Evolutionary conservation across 352 stramenopile species (phyloP).

Genomic region (Globisporangium radiosum): DNA sequence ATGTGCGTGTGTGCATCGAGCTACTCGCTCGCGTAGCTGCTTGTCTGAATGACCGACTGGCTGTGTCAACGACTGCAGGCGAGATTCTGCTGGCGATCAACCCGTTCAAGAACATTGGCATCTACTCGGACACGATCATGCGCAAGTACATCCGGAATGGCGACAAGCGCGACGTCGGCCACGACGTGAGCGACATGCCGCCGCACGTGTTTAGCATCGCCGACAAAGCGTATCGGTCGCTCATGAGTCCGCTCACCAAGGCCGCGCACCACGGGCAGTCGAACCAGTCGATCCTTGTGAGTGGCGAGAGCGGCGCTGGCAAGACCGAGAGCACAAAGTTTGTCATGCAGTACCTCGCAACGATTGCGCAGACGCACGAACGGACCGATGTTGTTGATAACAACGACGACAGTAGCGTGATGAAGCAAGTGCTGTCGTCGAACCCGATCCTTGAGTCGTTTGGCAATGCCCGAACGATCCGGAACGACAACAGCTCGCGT

Average conservation of each 20-base stretch:
- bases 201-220: slow-evolving; percentile 91
- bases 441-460: slow-evolving; percentile 99
- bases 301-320: slow-evolving; percentile 89
- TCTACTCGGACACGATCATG: slow-evolving; percentile 84
- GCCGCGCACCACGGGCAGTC: slow-evolving; percentile 22
- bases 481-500: slow-evolving; percentile 95
- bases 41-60: too few relatives aligned
- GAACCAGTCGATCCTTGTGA: slow-evolving; percentile 92
- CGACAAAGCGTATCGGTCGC: slow-evolving; percentile 81
- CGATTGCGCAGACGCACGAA: slow-evolving; percentile 62
- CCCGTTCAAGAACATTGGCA: slow-evolving; percentile 83
- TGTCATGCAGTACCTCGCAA: slow-evolving; percentile 93
- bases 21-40: too few relatives aligned
- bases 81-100: slow-evolving; percentile 86
- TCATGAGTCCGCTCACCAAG: slow-evolving; percentile 51
- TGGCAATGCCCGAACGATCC: slow-evolving; percentile 95
- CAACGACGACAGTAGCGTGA: slow-evolving; percentile 59
- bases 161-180: slow-evolving; percentile 59
- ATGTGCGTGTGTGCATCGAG: too few relatives aligned
- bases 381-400: background rate
- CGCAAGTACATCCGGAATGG: slow-evolving; percentile 84
- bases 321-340: slow-evolving; percentile 98
- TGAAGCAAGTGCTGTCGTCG: slow-evolving; percentile 93
- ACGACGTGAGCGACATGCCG: slow-evolving; percentile 69
- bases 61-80: slow-evolving; percentile 14